These are phyloP conservation scores for Hemisphaericaspora nanyangensis DNA, from an alignment of 805 yeast species.

Conservation along the genomic window DNA sequence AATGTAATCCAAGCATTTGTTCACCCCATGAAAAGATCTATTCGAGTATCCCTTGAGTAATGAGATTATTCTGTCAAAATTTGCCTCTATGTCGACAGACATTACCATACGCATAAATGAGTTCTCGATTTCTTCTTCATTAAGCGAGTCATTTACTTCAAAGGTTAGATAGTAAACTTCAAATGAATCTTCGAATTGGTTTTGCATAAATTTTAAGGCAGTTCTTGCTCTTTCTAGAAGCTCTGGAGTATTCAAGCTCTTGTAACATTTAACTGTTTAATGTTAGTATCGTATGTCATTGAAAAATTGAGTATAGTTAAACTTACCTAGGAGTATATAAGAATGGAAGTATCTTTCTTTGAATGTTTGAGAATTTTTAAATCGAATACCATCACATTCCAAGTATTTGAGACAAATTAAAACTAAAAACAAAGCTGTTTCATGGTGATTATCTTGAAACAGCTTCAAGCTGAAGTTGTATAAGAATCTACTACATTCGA, in stretches of 20 bases:
- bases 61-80: not conserved
- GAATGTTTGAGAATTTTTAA: not conserved
- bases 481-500: slow-evolving; percentile 2
- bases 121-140: not conserved
- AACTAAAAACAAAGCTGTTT: not conserved
- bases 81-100: not conserved
- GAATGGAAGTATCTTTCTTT: slow-evolving; percentile 1
- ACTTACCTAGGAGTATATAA: slow-evolving; percentile 3
- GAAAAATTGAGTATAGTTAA: not conserved
- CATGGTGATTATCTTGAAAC: not conserved
- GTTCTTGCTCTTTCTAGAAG: not conserved
- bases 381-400: not conserved
- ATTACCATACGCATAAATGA: slow-evolving; percentile 4
- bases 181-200: slow-evolving; percentile 2
- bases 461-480: slow-evolving; percentile 1
- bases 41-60: not conserved
- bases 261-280: slow-evolving; percentile 1
- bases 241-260: not conserved
- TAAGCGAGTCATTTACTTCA: not conserved
- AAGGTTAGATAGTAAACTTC: slow-evolving; percentile 2
- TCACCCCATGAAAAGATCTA: not conserved
- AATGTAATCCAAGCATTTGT: slow-evolving; percentile 5
- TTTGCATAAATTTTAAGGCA: slow-evolving; percentile 1
- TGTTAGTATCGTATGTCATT: not conserved
- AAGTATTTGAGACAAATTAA: slow-evolving; percentile 1